These are phyloP conservation scores for Aspergillus intermedius DNA, from an alignment of 2,329 filamentous ascomycete genomes.

Conservation along the genomic window DNA sequence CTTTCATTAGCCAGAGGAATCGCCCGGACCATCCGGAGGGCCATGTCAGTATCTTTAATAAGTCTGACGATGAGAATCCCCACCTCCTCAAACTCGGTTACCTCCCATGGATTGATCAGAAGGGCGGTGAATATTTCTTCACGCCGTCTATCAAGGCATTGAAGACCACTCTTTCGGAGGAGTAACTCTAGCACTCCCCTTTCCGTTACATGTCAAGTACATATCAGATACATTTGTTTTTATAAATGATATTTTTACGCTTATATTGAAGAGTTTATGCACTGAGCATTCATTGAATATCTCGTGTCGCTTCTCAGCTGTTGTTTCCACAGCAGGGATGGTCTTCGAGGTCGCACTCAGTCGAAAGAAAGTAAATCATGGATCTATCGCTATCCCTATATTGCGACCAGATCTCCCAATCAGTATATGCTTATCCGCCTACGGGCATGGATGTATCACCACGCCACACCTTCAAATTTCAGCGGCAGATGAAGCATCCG, in stretches of 20 bases:
- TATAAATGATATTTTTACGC: not conserved
- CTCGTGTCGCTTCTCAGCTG: too few relatives aligned
- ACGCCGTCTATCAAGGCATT: conserved; percentile 34
- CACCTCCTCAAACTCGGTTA: conserved; percentile 15
- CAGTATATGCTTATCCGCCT: too few relatives aligned
- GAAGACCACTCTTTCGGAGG: not conserved
- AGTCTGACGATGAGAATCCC: conserved; percentile 3
- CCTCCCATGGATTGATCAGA: conserved; percentile 33
- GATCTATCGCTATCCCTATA: too few relatives aligned
- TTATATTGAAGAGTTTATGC: not conserved
- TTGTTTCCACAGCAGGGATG: too few relatives aligned
- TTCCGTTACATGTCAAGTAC: not conserved
- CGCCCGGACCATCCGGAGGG: conserved; percentile 8
- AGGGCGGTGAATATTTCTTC: conserved; percentile 45
- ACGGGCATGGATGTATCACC: conserved; percentile 9
- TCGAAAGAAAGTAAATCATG: too few relatives aligned
- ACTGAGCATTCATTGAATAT: too few relatives aligned
- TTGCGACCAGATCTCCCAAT: too few relatives aligned
- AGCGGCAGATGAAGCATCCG: conserved; percentile 26
- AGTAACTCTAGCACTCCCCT: not conserved
- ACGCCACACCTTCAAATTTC: conserved; percentile 17
- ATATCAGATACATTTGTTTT: not conserved
- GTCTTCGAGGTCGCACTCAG: too few relatives aligned
- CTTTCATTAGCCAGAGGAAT: conserved; percentile 14
- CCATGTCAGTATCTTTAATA: not conserved